Evolutionary conservation across 352 stramenopile species (phyloP).

Genomic region (Pythium rhizo-oryzae): DNA sequence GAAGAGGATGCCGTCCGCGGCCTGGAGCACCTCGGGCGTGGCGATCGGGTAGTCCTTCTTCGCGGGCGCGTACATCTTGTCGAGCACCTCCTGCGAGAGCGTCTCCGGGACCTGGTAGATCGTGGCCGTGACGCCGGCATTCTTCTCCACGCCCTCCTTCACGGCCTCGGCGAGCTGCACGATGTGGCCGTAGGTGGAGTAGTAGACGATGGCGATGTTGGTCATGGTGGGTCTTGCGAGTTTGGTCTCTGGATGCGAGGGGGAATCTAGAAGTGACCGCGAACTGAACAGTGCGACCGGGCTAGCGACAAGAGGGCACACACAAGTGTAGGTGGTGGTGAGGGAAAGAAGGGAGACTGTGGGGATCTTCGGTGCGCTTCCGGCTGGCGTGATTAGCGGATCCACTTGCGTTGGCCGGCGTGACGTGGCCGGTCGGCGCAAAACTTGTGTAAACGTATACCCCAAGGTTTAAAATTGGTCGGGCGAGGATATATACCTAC

Average conservation of each 20-base stretch:
- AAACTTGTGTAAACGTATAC: too few relatives aligned
- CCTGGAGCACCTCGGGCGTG: constrained; percentile 48
- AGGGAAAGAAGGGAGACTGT: neutral
- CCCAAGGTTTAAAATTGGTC: too few relatives aligned
- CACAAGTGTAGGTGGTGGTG: neutral
- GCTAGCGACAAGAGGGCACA: too few relatives aligned
- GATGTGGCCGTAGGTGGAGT: constrained; percentile 85
- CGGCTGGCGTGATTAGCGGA: too few relatives aligned
- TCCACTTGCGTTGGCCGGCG: too few relatives aligned
- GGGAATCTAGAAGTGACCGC: too few relatives aligned
- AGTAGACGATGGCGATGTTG: constrained; percentile 77
- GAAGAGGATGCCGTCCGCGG: constrained; percentile 84
- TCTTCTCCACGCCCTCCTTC: constrained; percentile 62
- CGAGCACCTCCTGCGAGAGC: constrained; percentile 63
- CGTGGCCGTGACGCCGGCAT: constrained; percentile 44
- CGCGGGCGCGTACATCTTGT: constrained; percentile 64
- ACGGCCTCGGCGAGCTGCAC: constrained; percentile 54
- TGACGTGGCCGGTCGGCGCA: too few relatives aligned
- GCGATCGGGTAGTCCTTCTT: constrained; percentile 65
- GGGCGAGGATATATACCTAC: too few relatives aligned
- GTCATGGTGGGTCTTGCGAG: constrained; percentile 31
- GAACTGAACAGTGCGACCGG: too few relatives aligned
- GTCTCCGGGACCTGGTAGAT: constrained; percentile 80
- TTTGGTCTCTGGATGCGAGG: too few relatives aligned
- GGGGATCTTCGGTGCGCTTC: too few relatives aligned